A percentile compares a stretch with the other conserved stretches of the same genome.
These are phyloP conservation scores for Chytriomyces sp. DNA, from an alignment of 192 early-diverging fungal genomes.

Conservation along the genomic window DNA sequence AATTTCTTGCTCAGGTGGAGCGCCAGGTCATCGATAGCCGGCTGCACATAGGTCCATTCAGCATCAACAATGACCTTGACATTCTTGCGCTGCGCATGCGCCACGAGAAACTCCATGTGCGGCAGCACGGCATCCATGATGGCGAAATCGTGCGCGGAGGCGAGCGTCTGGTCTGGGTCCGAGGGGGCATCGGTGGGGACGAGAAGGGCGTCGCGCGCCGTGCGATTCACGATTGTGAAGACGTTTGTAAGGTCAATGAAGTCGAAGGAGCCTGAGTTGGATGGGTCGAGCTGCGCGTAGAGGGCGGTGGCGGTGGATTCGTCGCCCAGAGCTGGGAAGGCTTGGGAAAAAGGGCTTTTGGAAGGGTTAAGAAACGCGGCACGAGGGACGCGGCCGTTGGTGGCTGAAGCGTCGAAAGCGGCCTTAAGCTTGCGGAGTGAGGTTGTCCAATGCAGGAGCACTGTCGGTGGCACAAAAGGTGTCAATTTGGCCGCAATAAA, in stretches of 20 bases:
- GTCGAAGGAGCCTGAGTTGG: slow-evolving; percentile 43
- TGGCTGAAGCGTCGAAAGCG: slow-evolving; percentile 44
- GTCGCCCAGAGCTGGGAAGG: neutral
- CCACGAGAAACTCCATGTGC: slow-evolving; percentile 70
- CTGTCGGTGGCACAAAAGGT: slow-evolving; percentile 72
- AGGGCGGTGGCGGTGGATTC: neutral
- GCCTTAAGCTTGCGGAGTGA: slow-evolving; percentile 50
- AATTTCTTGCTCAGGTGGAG: slow-evolving; percentile 68
- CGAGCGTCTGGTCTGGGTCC: neutral
- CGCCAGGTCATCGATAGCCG: slow-evolving; percentile 85
- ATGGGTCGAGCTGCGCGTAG: neutral
- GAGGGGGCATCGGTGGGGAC: neutral
- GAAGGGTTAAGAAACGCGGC: neutral
- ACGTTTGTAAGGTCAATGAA: slow-evolving; percentile 66
- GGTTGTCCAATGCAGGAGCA: slow-evolving; percentile 74
- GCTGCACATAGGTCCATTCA: slow-evolving; percentile 92
- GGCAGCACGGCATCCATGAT: slow-evolving; percentile 68
- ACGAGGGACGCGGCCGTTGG: neutral
- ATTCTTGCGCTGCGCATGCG: slow-evolving; percentile 59
- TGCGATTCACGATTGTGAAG: slow-evolving; percentile 65
- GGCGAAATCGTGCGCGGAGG: slow-evolving; percentile 62
- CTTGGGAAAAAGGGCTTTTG: neutral
- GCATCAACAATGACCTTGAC: slow-evolving; percentile 90
- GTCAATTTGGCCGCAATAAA: slow-evolving; percentile 91
- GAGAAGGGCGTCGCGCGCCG: slow-evolving; percentile 51